phyloP scores from a whole-genome alignment of 345 rosid genomes.

The Ceriops tagal region DNA sequence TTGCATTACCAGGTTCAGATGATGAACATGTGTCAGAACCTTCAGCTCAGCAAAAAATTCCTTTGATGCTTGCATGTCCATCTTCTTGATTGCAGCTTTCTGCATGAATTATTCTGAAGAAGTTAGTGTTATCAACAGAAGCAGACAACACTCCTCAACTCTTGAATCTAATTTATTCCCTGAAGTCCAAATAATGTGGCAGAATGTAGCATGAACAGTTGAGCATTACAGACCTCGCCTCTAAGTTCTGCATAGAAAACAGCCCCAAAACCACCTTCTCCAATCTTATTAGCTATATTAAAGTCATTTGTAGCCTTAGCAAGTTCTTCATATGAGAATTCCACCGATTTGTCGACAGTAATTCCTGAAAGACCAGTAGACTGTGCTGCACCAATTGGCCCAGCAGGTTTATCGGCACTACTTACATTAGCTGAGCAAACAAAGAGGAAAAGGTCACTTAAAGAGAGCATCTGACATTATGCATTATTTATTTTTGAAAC shows the following conservation, averaged over 20 bases:
- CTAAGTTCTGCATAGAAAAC: slow-evolving; percentile 88
- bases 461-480: no score
- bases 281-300: slow-evolving; percentile 81
- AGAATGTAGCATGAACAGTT: not conserved
- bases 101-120: slow-evolving; percentile 29
- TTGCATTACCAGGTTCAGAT: slow-evolving; percentile 80
- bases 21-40: slow-evolving; percentile 90
- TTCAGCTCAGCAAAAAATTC: slow-evolving; percentile 91
- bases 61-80: slow-evolving; percentile 93
- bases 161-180: not conserved
- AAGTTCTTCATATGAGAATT: slow-evolving; percentile 86
- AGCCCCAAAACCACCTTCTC: slow-evolving; percentile 89
- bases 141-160: no score
- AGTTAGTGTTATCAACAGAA: no score
- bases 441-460: not conserved
- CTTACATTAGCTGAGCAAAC: slow-evolving; percentile 30
- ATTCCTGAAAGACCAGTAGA: slow-evolving; percentile 52
- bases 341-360: slow-evolving; percentile 81
- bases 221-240: slow-evolving; percentile 67
- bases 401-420: slow-evolving; percentile 30
- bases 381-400: slow-evolving; percentile 30
- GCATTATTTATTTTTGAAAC: no score
- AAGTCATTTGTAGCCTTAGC: slow-evolving; percentile 82
- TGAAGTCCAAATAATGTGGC: not conserved
- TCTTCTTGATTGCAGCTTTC: slow-evolving; percentile 99